Base-by-base conservation (phyloP, 2,329 filamentous ascomycete species). In the Penicillium sp. region DNA sequence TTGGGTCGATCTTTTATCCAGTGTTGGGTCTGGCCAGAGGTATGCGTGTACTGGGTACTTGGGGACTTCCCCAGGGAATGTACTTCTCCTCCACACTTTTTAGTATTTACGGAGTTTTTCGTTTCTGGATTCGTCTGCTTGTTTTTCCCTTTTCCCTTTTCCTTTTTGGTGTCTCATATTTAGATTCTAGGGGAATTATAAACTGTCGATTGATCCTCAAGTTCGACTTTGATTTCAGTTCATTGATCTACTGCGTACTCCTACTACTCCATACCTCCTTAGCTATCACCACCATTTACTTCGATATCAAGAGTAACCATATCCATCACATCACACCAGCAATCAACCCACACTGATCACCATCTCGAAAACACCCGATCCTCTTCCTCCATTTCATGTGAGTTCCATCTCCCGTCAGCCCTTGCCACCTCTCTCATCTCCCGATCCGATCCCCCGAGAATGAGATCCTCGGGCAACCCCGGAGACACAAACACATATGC, bases 31-130 rank as follows among this genome's bases (percentile, higher is more conserved):
- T 50, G 46, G 47, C 45, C 22, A 4, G 41, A 49, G 47, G 47
- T 48, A 51, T 52, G 45, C 38, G 31, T 48, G 53, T 49, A 54
- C 41, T 28, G 19, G 44, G 46, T 55, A 55, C 50, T 53, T 47
- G 10, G 18, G 8, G 18, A 18, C 39, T 47, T 52, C 47, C 50
- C 53, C 44, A 53, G 49, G 46, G 55, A 51, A 55, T 57, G 47
- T 55, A 49, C 42, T 52, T 43, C 56, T 52, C 46, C 56, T 55
- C 56, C 56, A 55, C 56, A 55, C 45, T 49, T 48, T 33, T 44
- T 48, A 48, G 27, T n/a, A n/a, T n/a, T n/a, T n/a, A n/a, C n/a
- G n/a, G n/a, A n/a, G n/a, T n/a, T n/a, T n/a, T n/a, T n/a, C n/a
- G n/a, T n/a, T n/a, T 22, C 6, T 50, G 46, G 13, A 37, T 33